Base-by-base conservation (phyloP, 2,329 filamentous ascomycete species). In the Amauroascus verrucosus region DNA sequence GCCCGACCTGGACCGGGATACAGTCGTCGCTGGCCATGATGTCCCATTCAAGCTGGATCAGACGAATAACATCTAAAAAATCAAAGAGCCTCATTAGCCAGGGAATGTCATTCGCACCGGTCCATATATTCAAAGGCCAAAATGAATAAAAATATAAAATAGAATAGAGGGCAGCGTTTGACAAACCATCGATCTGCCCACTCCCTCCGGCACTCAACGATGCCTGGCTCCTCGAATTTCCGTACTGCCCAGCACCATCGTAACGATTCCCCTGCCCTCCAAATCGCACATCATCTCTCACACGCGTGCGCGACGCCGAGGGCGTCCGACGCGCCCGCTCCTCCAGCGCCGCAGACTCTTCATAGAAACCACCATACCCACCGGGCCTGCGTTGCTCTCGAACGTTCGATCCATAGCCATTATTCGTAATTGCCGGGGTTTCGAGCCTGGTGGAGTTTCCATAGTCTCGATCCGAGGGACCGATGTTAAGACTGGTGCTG, bases 1-100 rank as follows among this genome's bases (percentile, higher is more conserved):
- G 77, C n/a, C 91, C 88, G 50, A 96, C 81, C 69, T 97, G 90
- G 33, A 97, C 88, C 1, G 93, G 93, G 30, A 96, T 82, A 65
- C 90, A 96, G 64, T 93, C 85, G 57, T 85, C 84, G 62, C 86
- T 79, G 59, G 86, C 88, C 86, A 98, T 93, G 61, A 89, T 85
- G 41, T 87, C 85, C 91, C 93, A 98, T 65, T 95, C 88, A 54
- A 79, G 74, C 65, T 90, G 84, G 64, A 98, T 95, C 60, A 86
- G 83, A 60, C 88, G 83, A 47, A 97, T 76, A 1, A 95, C 75
- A 57, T 80, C 79, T 75, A 40, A 46, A 47, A 54, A n/a, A n/a
- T 37, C 26, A 48, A n/a, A 13, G n/a, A 56, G 43, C 43, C 30
- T 28, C 33, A 38, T 47, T 24, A 54, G 49, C 30, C 11, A 38